A percentile compares a stretch with the other conserved stretches of the same genome.
These are phyloP conservation scores for Pyrus hybrid DNA, from an alignment of 331 rosid genomes.

Conservation along the genomic window DNA sequence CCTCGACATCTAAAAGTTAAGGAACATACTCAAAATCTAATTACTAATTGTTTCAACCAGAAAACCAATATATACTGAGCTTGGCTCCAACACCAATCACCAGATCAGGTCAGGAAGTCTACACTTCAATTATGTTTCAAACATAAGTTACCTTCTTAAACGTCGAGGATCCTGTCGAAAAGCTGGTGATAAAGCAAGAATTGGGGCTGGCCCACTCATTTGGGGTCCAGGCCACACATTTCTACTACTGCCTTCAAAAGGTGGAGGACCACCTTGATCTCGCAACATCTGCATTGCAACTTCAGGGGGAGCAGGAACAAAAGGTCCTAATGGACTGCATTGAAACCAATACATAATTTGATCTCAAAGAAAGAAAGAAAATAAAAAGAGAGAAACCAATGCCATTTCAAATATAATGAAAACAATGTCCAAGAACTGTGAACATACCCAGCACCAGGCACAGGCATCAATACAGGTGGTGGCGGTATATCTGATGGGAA, in stretches of 20 bases:
- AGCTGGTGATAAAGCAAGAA: constrained; percentile 71
- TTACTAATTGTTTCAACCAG: not conserved
- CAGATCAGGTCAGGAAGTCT: not conserved
- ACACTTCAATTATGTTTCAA: not conserved
- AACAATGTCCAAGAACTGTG: not conserved
- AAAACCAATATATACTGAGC: not conserved
- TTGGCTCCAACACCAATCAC: not conserved
- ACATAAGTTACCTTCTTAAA: constrained; percentile 64
- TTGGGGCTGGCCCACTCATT: constrained; percentile 73
- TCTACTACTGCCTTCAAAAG: constrained; percentile 73
- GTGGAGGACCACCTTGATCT: constrained; percentile 92
- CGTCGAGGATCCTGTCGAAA: constrained; percentile 87
- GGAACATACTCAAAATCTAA: not conserved
- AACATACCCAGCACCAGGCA: constrained; percentile 99
- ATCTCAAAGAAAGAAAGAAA: not conserved
- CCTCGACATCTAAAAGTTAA: not conserved
- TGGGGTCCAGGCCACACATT: constrained; percentile 68
- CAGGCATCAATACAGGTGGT: constrained; percentile 97
- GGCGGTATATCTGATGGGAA: constrained; percentile 77
- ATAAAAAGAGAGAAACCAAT: not conserved
- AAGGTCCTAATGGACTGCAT: constrained; percentile 94
- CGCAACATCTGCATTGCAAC: constrained; percentile 98
- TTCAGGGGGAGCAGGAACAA: constrained; percentile 99
- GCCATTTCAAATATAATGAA: no score
- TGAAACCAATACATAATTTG: constrained; percentile 2